Conservation (phyloP, 371 early-diverging fungal species). For the Batrachochytrium dendrobatidis region DNA sequence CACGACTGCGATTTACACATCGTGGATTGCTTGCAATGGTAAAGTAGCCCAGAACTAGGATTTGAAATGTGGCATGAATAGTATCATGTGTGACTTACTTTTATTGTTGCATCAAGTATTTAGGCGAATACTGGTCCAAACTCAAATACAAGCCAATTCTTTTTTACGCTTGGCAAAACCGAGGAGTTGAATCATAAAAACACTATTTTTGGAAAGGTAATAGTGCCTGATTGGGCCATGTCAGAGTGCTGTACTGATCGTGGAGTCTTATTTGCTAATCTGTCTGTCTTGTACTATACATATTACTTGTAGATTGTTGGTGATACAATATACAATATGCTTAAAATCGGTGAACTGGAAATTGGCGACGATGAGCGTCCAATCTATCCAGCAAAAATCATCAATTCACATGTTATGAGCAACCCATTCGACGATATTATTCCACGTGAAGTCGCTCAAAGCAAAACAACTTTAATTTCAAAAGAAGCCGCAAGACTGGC, state of each 20-base stretch:
- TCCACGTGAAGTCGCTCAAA: conserved; percentile 64
- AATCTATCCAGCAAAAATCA: conserved; percentile 65
- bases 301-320: conserved; percentile 62
- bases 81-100: no score
- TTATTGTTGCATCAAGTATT: no score
- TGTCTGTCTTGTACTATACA: neutral
- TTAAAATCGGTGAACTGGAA: conserved; percentile 80
- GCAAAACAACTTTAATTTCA: conserved; percentile 20
- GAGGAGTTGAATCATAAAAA: conserved; percentile 78
- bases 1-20: conserved; percentile 77
- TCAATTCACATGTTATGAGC: conserved; percentile 56
- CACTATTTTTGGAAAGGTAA: conserved; percentile 89
- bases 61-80: no score
- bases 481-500: conserved; percentile 9
- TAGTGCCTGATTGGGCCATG: conserved; percentile 1
- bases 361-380: conserved; percentile 74
- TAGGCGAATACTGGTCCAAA: conserved; percentile 72
- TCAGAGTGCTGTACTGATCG: neutral
- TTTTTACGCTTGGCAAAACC: conserved; percentile 82
- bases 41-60: neutral
- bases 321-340: conserved; percentile 81
- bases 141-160: conserved; percentile 86
- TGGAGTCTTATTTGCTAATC: no score
- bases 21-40: conserved; percentile 83
- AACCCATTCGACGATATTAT: conserved; percentile 92